Percentiles rank a stretch among this genome's conserved stretches.
These are phyloP conservation scores for Globisporangium camurandrum DNA, from an alignment of 352 stramenopile genomes.

Conservation along the genomic window DNA sequence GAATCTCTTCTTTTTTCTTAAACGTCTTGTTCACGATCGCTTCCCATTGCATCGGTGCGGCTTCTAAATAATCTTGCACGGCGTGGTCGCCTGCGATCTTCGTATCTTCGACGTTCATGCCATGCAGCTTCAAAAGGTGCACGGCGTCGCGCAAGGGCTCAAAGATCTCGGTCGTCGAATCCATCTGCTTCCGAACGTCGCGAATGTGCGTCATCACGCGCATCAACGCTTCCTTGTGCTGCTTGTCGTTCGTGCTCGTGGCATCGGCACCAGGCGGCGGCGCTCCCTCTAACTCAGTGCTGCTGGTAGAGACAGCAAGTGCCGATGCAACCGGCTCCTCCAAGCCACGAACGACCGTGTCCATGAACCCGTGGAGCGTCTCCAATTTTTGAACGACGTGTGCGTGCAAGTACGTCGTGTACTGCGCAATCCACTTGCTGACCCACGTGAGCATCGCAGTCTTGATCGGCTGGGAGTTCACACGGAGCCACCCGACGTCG, in stretches of 20 bases:
- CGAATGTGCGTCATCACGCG: constrained; percentile 95
- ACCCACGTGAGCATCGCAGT: constrained; percentile 93
- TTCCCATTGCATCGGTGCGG: constrained; percentile 95
- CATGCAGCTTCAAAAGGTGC: constrained; percentile 92
- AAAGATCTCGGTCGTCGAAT: constrained; percentile 92
- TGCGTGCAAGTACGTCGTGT: constrained; percentile 91
- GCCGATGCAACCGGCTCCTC: constrained; percentile 86
- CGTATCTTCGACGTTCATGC: constrained; percentile 87
- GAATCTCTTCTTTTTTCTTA: constrained; percentile 98
- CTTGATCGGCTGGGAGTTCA: constrained; percentile 97
- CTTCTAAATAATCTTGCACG: constrained; percentile 91
- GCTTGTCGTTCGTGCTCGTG: too few species aligned
- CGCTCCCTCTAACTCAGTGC: too few species aligned
- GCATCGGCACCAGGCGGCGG: too few species aligned
- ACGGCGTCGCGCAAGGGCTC: constrained; percentile 91
- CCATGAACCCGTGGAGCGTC: constrained; percentile 91
- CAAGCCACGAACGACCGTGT: constrained; percentile 85
- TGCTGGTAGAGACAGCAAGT: too few species aligned
- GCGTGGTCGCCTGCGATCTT: constrained; percentile 77
- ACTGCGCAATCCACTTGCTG: constrained; percentile 95
- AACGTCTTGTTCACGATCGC: constrained; percentile 98
- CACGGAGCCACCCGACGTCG: constrained; percentile 96
- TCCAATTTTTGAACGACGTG: constrained; percentile 88
- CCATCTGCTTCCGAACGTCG: constrained; percentile 91
- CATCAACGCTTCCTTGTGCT: constrained; percentile 95